Evolutionary conservation across 208 protist species (phyloP), one percentile per base, ranked within the genome.

Genomic region (Leptomonas pyrrhocoris): DNA sequence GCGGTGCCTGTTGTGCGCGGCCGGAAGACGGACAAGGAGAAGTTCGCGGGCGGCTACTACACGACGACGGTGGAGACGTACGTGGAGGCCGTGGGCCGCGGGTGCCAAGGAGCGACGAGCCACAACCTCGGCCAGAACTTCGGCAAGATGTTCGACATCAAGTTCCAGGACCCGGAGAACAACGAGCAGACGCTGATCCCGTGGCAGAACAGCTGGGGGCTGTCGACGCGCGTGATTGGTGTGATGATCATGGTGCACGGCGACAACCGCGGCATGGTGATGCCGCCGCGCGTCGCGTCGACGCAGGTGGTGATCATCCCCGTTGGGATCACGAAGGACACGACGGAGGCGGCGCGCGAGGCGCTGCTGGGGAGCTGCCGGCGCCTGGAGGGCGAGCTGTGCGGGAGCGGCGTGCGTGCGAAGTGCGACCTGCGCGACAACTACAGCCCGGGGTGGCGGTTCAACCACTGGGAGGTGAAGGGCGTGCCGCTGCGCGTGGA

Each of bases 151-250:
- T 99, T 99, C 68, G 85, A 97, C 80, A 98, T 99, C 74, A 78
- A 80, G 56, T 99, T 98, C 71, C 94, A 99, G 80, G 88, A 98
- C 72, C 86, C 88, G 16, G 83, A 87, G 43, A 93, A 92, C 63
- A 91, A 87, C 66, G 85, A 93, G 58, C 83, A 86, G 38, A 97
- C 92, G 70, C 69, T 90, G 57, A 85, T 97, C 36, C 94, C 94
- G 36, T 99, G 90, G 89, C 98, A 99, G 90, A 99, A 99, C 88
- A 99, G 97, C 58, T 99, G 99, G 99, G 98, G 98, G 38, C 82
- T 99, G 48, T 98, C 99, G 15, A 99, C 98, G 13, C 94, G 99
- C 59, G 94, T 97, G 23, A 97, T 99, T 70, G 98, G 98, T 62
- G 97, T 99, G 23, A 98, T 99, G 92, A 92, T 98, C 45, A 99